Percentiles rank a stretch among this genome's conserved stretches.
Conservation (phyloP, 208 protist genomes). For the Acanthamoeba royreba region DNA sequence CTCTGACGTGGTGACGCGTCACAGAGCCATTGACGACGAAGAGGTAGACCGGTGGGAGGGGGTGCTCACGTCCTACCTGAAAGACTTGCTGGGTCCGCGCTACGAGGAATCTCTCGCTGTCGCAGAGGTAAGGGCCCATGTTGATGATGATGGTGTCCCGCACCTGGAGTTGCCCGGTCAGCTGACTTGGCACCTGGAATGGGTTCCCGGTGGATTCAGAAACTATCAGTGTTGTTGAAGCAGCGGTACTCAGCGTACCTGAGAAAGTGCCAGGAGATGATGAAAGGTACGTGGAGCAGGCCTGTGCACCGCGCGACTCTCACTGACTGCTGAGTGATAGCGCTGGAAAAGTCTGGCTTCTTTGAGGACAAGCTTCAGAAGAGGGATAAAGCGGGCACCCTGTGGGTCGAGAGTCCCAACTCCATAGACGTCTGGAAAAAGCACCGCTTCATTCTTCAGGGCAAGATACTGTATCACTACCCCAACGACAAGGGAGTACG, state of each 20-base stretch:
- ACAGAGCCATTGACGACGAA: not conserved
- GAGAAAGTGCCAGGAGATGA: not conserved
- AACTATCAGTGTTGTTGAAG: not conserved
- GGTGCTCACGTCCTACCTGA: not conserved
- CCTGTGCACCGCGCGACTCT: no score
- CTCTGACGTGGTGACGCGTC: not conserved
- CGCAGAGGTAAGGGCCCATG: not conserved
- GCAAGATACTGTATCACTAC: not conserved
- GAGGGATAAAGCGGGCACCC: not conserved
- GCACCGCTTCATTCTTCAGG: not conserved
- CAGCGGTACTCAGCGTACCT: not conserved
- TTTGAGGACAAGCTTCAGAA: not conserved
- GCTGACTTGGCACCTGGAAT: no score
- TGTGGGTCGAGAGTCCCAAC: not conserved
- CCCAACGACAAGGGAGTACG: not conserved
- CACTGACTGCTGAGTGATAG: not conserved
- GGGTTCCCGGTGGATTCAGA: no score
- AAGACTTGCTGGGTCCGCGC: not conserved
- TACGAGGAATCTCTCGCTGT: not conserved
- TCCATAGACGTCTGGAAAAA: not conserved
- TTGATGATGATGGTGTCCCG: not conserved
- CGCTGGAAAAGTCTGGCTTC: not conserved
- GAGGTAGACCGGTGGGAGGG: not conserved
- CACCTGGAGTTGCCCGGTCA: no score
- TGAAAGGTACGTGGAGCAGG: not conserved